A percentile compares a stretch with the other conserved stretches of the same genome.
These are phyloP conservation scores for Picea glauca DNA, from an alignment of 75 land plant genomes.

Conservation along the genomic window DNA sequence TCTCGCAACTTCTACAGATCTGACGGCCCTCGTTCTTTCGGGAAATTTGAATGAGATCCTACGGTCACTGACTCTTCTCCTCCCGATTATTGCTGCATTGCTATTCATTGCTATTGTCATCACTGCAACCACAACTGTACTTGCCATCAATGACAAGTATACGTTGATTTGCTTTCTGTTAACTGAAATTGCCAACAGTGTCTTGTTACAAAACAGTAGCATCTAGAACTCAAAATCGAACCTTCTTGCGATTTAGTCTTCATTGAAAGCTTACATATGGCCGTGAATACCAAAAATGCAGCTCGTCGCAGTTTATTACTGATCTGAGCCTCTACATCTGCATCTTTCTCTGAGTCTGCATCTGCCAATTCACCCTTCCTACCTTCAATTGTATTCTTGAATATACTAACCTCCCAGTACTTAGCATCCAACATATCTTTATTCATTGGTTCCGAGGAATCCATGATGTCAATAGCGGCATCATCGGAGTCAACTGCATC, in stretches of 20 bases:
- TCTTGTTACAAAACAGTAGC: no score
- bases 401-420: slow-evolving; percentile 10
- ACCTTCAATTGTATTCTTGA: background rate
- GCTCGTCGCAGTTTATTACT: slow-evolving; percentile 55
- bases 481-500: background rate
- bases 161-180: no score
- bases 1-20: no score
- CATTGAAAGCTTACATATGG: slow-evolving; percentile 77
- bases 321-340: slow-evolving; percentile 3
- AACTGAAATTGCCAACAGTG: no score
- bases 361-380: slow-evolving; percentile 23
- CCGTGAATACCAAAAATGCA: slow-evolving; percentile 63
- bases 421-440: slow-evolving; percentile 7
- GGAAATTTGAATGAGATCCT: no score
- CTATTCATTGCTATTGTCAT: no score
- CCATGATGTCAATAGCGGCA: background rate
- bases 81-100: no score
- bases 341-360: slow-evolving; percentile 24
- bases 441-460: slow-evolving; percentile 10
- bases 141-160: no score
- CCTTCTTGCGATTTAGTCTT: slow-evolving; percentile 57
- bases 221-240: slow-evolving; percentile 14
- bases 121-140: no score
- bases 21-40: no score
- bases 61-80: no score